Evolutionary conservation across 768 basidiomycete genomes (phyloP).

Genomic region (Boletus reticulatus): DNA sequence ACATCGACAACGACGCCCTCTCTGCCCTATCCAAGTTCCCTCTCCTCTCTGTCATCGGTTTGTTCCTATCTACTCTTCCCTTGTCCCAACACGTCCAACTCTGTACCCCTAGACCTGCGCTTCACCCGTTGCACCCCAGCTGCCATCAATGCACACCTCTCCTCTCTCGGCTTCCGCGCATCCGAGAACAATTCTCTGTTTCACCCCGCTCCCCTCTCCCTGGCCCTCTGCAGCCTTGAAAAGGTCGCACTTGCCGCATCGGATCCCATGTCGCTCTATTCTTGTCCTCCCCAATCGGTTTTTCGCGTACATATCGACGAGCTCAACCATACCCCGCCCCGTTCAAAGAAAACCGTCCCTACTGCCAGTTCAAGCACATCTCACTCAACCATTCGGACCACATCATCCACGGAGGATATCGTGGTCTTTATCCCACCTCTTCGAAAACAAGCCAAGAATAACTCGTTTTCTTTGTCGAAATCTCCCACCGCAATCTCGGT

Average conservation of each 20-base stretch:
- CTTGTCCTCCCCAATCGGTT: constrained; percentile 23
- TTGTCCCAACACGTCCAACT: constrained; percentile 1
- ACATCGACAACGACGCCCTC: constrained; percentile 45
- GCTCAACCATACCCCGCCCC: constrained; percentile 6
- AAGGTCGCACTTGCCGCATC: constrained; percentile 9
- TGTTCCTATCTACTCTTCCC: constrained; percentile 20
- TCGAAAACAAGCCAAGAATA: constrained; percentile 1
- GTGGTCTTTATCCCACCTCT: constrained; percentile 21
- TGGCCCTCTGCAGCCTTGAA: constrained; percentile 35
- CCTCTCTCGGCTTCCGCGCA: constrained; percentile 27
- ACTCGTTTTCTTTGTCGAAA: neutral
- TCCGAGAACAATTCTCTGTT: constrained; percentile 34
- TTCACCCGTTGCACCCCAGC: constrained; percentile 42
- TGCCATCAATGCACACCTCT: constrained; percentile 15
- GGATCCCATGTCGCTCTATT: constrained; percentile 25
- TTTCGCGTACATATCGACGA: constrained; percentile 28
- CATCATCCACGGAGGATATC: constrained; percentile 8
- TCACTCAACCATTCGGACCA: constrained; percentile 1
- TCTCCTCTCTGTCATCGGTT: constrained; percentile 61
- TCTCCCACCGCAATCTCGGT: neutral
- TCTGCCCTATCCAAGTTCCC: constrained; percentile 46
- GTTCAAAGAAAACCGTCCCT: neutral
- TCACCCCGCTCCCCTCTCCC: constrained; percentile 40
- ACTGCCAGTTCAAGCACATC: neutral
- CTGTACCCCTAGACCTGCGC: constrained; percentile 41